These are phyloP conservation scores for Parmelia sp. DNA, from an alignment of 495 filamentous ascomycete genomes.

Conservation along the genomic window DNA sequence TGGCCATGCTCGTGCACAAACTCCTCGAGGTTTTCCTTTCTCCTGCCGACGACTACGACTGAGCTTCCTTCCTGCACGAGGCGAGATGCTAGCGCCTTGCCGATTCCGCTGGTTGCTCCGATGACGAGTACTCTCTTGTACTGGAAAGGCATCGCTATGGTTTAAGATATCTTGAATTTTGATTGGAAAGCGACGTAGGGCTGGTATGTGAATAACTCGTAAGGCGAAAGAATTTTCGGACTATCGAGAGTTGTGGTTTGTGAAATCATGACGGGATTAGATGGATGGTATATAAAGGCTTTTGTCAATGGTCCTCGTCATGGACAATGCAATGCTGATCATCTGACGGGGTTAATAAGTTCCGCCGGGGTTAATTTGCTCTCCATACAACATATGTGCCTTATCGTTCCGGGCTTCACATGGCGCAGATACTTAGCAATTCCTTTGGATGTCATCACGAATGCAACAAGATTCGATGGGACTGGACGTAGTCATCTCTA, in stretches of 20 bases:
- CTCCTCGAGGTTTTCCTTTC: conserved; percentile 57
- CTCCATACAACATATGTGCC: too few species aligned
- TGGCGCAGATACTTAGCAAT: too few species aligned
- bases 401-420: too few species aligned
- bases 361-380: too few species aligned
- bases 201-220: not conserved
- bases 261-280: not conserved
- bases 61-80: conserved; percentile 54
- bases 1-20: conserved; percentile 54
- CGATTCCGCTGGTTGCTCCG: conserved; percentile 69
- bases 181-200: not conserved
- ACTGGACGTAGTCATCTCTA: not conserved
- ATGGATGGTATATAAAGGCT: not conserved
- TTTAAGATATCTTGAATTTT: not conserved
- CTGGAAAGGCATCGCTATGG: conserved; percentile 45
- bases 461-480: too few species aligned
- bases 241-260: not conserved
- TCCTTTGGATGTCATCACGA: too few species aligned
- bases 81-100: conserved; percentile 55
- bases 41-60: conserved; percentile 58
- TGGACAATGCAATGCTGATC: too few species aligned
- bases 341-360: too few species aligned
- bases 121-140: conserved; percentile 67
- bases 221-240: too few species aligned
- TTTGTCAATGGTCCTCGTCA: not conserved